Conservation (phyloP, 345 rosid species). For the Leavenworthia alabamica region DNA sequence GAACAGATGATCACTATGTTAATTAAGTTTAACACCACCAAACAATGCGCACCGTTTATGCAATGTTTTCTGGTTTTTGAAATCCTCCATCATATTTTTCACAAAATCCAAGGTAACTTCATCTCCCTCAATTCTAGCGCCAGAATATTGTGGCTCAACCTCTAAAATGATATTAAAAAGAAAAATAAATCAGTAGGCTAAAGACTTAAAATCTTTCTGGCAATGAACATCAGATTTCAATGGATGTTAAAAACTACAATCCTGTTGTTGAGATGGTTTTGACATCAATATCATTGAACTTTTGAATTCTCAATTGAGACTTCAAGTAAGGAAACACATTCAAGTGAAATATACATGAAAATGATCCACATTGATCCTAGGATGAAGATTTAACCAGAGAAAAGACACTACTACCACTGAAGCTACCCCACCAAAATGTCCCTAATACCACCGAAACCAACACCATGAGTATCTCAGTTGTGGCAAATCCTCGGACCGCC, state of each 20-base stretch:
- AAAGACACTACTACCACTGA: constrained; percentile 67
- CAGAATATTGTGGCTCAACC: constrained; percentile 93
- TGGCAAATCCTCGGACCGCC: constrained; percentile 57
- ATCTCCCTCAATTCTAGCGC: constrained; percentile 92
- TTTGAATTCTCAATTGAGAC: constrained; percentile 1
- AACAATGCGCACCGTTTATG: constrained; percentile 60
- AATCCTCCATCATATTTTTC: constrained; percentile 88
- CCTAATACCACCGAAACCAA: constrained; percentile 70
- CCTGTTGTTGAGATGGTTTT: constrained; percentile 5
- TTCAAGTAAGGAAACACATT: neutral
- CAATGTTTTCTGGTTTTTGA: constrained; percentile 77
- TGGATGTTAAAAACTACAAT: neutral
- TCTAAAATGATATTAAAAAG: constrained; percentile 41
- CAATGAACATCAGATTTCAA: too few species aligned
- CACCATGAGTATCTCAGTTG: constrained; percentile 64
- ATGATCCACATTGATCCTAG: constrained; percentile 13
- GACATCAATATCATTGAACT: neutral
- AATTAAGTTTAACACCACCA: constrained; percentile 16
- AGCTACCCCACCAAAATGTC: constrained; percentile 75
- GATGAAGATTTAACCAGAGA: constrained; percentile 33
- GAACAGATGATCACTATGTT: neutral
- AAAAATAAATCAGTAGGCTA: too few species aligned
- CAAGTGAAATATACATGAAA: constrained; percentile 1
- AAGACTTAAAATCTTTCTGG: too few species aligned
- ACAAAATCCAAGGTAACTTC: constrained; percentile 83